Evolutionary conservation across 1,284 basidiomycete genomes (phyloP), one percentile per base, ranked within the genome.

Genomic region (Volvariella surrecta): DNA sequence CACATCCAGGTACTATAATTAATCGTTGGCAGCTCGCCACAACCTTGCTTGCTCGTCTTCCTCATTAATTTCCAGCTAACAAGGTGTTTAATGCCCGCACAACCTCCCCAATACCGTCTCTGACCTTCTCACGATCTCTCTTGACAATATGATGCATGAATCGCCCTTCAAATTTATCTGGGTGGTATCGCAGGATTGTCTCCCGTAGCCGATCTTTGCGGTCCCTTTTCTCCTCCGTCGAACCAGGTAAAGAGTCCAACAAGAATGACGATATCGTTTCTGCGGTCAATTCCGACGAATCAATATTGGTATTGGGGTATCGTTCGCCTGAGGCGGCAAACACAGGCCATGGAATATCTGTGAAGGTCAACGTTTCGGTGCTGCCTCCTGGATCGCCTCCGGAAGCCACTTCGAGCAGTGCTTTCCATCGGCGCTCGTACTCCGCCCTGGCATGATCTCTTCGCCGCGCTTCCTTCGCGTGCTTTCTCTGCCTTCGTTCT

Each of bases 151-250:
- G 66, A 21, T 58, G 58, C 66, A 89, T 75, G 22, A 88, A 66
- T 37, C 86, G 71, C 7, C 80, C 77, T 56, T 89, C 82, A 53
- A 92, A 91, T 52, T 89, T 85, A 62, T 93, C 89, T 0, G 89
- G 89, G 57, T 92, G 89, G 58, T 87, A 92, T 10, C 82, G 73
- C 24, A 89, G 59, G 55, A 90, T 73, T 0, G 82, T 75, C 56
- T 88, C 84, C 48, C 83, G 67, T 31, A 90, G 57, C 43, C 71
- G 76, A 32, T 84, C 83, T 54, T 76, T 81, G 39, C 68, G 62
- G 32, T 62, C 62, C 51, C 65, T 69, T 52, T 49, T 7, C 6
- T 50, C 48, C 15, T 40, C 22, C 42, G 22, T 40, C 21, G n/a
- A n/a, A n/a, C n/a, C n/a, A n/a, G n/a, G n/a, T 18, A n/a, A 28